Base-by-base conservation (phyloP, 106 monocot genomes). In the Ottelia alismoides region DNA sequence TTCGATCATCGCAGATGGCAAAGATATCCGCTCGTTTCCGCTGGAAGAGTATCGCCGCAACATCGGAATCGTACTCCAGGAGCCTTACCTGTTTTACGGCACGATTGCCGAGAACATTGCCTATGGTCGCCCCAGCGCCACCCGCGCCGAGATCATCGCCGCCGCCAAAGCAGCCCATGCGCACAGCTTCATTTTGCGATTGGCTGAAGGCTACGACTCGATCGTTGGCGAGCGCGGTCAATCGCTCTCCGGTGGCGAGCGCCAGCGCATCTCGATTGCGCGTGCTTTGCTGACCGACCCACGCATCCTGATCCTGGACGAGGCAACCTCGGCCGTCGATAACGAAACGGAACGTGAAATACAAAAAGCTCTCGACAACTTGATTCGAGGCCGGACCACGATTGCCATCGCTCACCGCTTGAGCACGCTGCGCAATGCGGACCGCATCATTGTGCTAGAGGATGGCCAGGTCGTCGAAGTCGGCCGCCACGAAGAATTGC, bases 71-170 rank as follows among this genome's bases (percentile, higher is more conserved):
- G 93, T 93, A 18, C 84, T 80, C 44, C 93, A 93, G 51, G 87
- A 93, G 63, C 93, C 93, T 3, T 75, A 62, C 0, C 88, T 93
- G 12, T 93, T 93, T 20, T 87, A 87, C 0, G 50, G 74, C 0
- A 88, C 70, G 64, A 93, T 93, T 32, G 63, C 80, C 10, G 93
- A 93, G 19, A 93, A 93, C 74, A 93, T 93, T 22, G 80, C 78
- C 0, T 88, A 88, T 19, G 93, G 93, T 5, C 87, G 78, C 56
- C 83, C 80, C 1, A 62, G 65, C 0, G 80, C 72, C 1, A 71
- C 72, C 0, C 80, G 79, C 65, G 80, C 78, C 26, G 80, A 87
- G 46, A 69, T 81, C 20, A 62, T 88, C 0, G 78, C 72, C 27
- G 93, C 93, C 0, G 93, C 93, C 1, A 60, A 69, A 20, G 57